A percentile compares a stretch with the other conserved stretches of the same genome.
Evolutionary conservation across 768 basidiomycete species (phyloP).

Genomic region (Galerina marginata): DNA sequence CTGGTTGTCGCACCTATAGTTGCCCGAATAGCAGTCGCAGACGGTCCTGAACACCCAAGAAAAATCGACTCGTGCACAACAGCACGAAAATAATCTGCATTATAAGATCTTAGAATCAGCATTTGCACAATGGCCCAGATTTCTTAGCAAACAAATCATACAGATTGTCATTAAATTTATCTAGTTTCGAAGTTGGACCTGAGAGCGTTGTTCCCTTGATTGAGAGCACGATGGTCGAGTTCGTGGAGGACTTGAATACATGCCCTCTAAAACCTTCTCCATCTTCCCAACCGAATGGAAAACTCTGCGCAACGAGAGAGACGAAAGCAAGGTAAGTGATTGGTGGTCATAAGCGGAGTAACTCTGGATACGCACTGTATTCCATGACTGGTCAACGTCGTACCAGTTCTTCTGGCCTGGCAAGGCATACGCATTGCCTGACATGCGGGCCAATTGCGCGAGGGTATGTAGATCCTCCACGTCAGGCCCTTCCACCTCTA

Average conservation of each 20-base stretch:
- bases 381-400: conserved; percentile 78
- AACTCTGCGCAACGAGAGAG: conserved; percentile 53
- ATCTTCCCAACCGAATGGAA: conserved; percentile 81
- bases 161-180: conserved; percentile 92
- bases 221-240: conserved; percentile 82
- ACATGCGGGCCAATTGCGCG: conserved; percentile 83
- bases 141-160: conserved; percentile 23
- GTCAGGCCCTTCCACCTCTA: conserved; percentile 75
- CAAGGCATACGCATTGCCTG: conserved; percentile 85
- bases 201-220: conserved; percentile 88
- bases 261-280: conserved; percentile 88
- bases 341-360: conserved; percentile 15
- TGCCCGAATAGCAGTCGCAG: conserved; percentile 81
- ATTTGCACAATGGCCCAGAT: not conserved
- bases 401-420: conserved; percentile 82
- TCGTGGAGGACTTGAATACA: conserved; percentile 80
- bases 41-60: conserved; percentile 87
- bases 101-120: not conserved
- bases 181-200: conserved; percentile 87
- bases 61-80: conserved; percentile 89
- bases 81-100: conserved; percentile 78
- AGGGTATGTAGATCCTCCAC: conserved; percentile 81
- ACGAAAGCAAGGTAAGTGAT: not conserved
- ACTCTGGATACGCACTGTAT: conserved; percentile 42
- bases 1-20: conserved; percentile 75